A percentile compares a stretch with the other conserved stretches of the same genome.
Conservation (phyloP, 2,329 filamentous ascomycete genomes). For the Hymenoscyphus albidus region DNA sequence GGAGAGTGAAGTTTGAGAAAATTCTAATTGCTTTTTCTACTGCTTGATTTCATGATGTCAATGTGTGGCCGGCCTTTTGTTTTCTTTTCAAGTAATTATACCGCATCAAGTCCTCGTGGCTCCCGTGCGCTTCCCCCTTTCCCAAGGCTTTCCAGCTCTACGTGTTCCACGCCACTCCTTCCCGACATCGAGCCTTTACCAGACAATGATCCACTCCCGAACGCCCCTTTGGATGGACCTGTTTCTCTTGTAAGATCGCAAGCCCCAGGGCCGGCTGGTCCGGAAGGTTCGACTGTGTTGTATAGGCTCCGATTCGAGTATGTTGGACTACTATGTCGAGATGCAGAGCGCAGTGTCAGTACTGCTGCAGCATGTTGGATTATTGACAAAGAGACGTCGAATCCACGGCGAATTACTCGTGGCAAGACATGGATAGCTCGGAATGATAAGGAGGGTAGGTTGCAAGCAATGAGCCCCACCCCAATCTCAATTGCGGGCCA, state of each 20-base stretch:
- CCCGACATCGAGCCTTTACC: not conserved
- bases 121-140: not conserved
- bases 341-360: not conserved
- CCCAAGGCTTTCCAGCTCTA: not conserved
- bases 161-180: not conserved
- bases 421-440: not conserved
- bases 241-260: not conserved
- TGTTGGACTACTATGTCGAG: not conserved
- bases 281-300: not conserved
- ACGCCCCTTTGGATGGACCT: not conserved
- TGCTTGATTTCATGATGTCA: not conserved
- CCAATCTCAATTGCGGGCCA: not conserved
- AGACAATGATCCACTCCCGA: not conserved
- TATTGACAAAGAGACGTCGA: not conserved
- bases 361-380: not conserved
- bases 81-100: not conserved
- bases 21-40: not conserved
- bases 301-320: not conserved
- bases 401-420: not conserved
- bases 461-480: not conserved
- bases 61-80: not conserved
- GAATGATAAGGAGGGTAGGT: not conserved
- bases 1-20: slow-evolving; percentile 1
- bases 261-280: not conserved
- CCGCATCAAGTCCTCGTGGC: not conserved